These are phyloP conservation scores for Phytophthora litchii DNA, from an alignment of 352 stramenopile genomes.

Conservation along the genomic window DNA sequence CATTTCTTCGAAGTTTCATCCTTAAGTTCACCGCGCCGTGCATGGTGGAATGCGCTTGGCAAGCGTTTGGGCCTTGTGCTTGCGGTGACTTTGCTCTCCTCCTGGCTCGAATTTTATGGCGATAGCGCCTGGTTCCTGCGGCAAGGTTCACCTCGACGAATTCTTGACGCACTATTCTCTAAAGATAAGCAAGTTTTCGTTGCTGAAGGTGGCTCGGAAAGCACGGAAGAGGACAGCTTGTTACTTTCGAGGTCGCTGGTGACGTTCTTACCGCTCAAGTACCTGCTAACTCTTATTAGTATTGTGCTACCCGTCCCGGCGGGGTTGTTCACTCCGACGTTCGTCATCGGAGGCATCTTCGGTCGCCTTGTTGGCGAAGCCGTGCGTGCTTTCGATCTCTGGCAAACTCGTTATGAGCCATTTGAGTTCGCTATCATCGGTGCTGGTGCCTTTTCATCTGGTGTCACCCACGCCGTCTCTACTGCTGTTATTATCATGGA, in stretches of 20 bases:
- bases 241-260: constrained; percentile 78
- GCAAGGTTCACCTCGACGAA: constrained; percentile 68
- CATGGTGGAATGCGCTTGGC: constrained; percentile 56
- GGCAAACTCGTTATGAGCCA: constrained; percentile 79
- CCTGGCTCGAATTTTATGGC: constrained; percentile 78
- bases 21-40: constrained; percentile 9
- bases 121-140: constrained; percentile 83
- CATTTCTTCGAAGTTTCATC: constrained; percentile 40
- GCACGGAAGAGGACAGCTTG: constrained; percentile 44
- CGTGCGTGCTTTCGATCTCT: constrained; percentile 64
- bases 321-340: constrained; percentile 86
- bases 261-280: constrained; percentile 82
- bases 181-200: constrained; percentile 64
- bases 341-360: constrained; percentile 86
- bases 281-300: constrained; percentile 74
- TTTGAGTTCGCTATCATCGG: constrained; percentile 94
- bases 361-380: constrained; percentile 79
- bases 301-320: constrained; percentile 78
- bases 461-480: constrained; percentile 92
- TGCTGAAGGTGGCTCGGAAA: constrained; percentile 14
- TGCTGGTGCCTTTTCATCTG: constrained; percentile 90
- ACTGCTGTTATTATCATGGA: constrained; percentile 96
- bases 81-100: constrained; percentile 66
- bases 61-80: constrained; percentile 67
- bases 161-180: constrained; percentile 71